Evolutionary conservation across 345 rosid genomes (phyloP), one percentile per base, ranked within the genome.

Genomic region (Leavenworthia alabamica): DNA sequence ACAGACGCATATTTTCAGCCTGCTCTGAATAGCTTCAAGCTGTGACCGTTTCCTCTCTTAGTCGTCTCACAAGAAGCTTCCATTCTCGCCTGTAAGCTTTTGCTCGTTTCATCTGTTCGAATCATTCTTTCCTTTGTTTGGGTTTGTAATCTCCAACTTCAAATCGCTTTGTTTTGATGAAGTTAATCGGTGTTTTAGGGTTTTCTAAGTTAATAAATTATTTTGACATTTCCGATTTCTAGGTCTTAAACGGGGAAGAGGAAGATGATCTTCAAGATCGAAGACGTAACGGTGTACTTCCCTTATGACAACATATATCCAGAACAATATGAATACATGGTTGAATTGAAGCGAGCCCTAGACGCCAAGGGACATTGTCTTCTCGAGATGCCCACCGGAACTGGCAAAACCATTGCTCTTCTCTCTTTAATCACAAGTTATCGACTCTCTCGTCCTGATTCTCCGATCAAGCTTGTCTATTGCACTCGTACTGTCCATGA

Each of bases 321-420:
- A 2, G 97, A 93, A 67, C 97, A 93, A 40, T 86, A 93, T 70
- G 63, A 86, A 4, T 89, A 93, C 82, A 87, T 93, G 99, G 65
- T 93, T 56, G 99, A 93, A 71, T 83, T 89, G 11, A 93, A 93
- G 71, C 95, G 97, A 6, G 82, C 95, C 48, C 80, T 93, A 23
- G 99, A 93, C 23, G 97, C 99, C 36, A 86, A 85, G 53, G 99
- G 99, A 17, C 99, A 93, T 73, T 93, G 99, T 73, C 97, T 93
- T 55, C 84, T 93, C 13, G 99, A 93, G 77, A 93, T 93, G 99
- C 97, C 99, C 8, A 93, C 99, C 0, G 99, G 99, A 46, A 93
- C 97, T 7, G 99, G 96, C 3, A 93, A 93, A 79, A 93, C 99
- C 71, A 87, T 93, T 15, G 96, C 97, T 5, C 83, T 93, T 26